Evolutionary conservation across 2,329 filamentous ascomycete species (phyloP).

Genomic region (Septoria linicola): DNA sequence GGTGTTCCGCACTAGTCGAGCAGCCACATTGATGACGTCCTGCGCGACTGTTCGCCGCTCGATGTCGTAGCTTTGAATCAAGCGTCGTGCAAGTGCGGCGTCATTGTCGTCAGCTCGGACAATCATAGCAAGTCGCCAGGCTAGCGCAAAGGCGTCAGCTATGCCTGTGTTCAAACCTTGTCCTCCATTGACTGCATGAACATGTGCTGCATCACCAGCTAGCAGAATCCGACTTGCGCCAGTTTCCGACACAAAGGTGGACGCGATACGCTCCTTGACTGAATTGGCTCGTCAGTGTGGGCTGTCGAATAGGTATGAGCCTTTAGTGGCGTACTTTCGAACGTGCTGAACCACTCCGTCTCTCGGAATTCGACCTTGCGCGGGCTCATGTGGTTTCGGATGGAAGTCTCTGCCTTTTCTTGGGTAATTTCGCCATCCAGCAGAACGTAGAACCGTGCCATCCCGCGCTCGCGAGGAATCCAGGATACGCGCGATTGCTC

Average conservation of each 20-base stretch:
- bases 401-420: slow-evolving; percentile 15
- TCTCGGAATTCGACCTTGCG: slow-evolving; percentile 12
- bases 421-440: slow-evolving; percentile 18
- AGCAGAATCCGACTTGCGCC: slow-evolving; percentile 28
- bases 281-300: not conserved
- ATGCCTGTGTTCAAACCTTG: slow-evolving; percentile 44
- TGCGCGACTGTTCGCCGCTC: slow-evolving; percentile 15
- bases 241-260: slow-evolving; percentile 12
- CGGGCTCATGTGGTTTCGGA: slow-evolving; percentile 15
- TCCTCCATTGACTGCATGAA: slow-evolving; percentile 39
- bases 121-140: slow-evolving; percentile 30
- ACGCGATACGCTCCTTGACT: slow-evolving; percentile 19
- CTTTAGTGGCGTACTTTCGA: slow-evolving; percentile 6
- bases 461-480: slow-evolving; percentile 17
- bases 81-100: not conserved
- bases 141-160: slow-evolving; percentile 39
- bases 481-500: slow-evolving; percentile 17
- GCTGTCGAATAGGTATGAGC: not conserved
- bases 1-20: slow-evolving; percentile 14
- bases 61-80: slow-evolving; percentile 14
- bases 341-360: slow-evolving; percentile 21
- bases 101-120: not conserved
- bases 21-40: slow-evolving; percentile 17
- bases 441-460: slow-evolving; percentile 18
- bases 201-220: slow-evolving; percentile 40